A percentile compares a stretch with the other conserved stretches of the same genome.
These are phyloP conservation scores for Cardamine occulta DNA, from an alignment of 345 rosid genomes.

Conservation along the genomic window DNA sequence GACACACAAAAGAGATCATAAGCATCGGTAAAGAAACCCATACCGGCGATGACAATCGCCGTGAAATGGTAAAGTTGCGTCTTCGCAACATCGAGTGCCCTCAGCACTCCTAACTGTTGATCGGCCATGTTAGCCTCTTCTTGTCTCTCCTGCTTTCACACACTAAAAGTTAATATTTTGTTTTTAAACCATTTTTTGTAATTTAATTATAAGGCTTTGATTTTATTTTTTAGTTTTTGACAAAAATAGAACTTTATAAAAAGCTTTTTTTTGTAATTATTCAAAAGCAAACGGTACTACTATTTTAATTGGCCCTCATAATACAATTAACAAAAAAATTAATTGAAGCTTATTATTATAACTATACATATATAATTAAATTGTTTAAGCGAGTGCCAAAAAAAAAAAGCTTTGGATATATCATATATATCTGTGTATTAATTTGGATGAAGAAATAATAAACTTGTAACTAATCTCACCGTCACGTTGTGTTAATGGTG, in stretches of 20 bases:
- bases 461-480: conserved; percentile 28
- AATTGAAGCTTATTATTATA: too few relatives aligned
- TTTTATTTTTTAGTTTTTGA: too few relatives aligned
- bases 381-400: too few relatives aligned
- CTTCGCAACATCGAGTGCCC: conserved; percentile 66
- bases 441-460: background rate
- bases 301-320: too few relatives aligned
- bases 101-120: conserved; percentile 56
- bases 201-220: too few relatives aligned
- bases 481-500: conserved; percentile 7
- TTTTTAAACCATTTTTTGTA: background rate
- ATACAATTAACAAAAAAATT: too few relatives aligned
- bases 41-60: conserved; percentile 69
- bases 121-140: conserved; percentile 29
- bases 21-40: conserved; percentile 78
- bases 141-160: background rate
- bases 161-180: background rate
- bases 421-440: background rate
- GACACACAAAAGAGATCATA: conserved; percentile 74
- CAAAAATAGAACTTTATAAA: too few relatives aligned
- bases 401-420: background rate
- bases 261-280: too few relatives aligned
- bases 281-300: too few relatives aligned
- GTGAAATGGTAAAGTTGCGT: conserved; percentile 73
- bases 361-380: too few relatives aligned